A percentile compares a stretch with the other conserved stretches of the same genome.
These are phyloP conservation scores for Eimeria sp. DNA, from an alignment of 169 alveolate genomes.

Conservation along the genomic window DNA sequence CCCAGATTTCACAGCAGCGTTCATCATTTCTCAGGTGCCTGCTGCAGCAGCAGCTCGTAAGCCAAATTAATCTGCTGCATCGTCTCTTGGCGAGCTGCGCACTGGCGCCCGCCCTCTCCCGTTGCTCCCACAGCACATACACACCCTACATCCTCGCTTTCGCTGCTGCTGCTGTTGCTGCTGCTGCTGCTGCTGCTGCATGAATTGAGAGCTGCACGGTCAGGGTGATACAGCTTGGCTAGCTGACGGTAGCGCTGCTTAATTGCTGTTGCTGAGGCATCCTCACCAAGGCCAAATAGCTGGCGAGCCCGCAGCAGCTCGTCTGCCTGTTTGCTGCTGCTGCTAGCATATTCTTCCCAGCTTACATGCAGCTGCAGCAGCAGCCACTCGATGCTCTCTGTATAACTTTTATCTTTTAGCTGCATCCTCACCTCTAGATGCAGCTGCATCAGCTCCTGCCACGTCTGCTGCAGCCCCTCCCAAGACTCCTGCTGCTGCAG, in stretches of 20 bases:
- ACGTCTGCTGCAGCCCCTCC: conserved; percentile 12
- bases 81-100: background rate
- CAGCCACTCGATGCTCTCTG: conserved; percentile 10
- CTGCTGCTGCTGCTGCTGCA: conserved; percentile 31
- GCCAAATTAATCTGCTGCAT: conserved; percentile 63
- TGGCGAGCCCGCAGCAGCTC: background rate
- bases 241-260: conserved; percentile 33
- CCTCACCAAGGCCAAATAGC: background rate
- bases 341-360: conserved; percentile 9
- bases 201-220: background rate
- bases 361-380: conserved; percentile 23
- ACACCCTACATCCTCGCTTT: background rate
- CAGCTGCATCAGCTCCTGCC: background rate
- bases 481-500: conserved; percentile 12
- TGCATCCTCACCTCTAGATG: background rate
- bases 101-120: background rate
- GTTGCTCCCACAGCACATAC: background rate
- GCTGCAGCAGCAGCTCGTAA: conserved; percentile 64
- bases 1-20: background rate
- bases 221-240: conserved; percentile 47
- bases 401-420: background rate
- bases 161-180: background rate
- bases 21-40: conserved; percentile 9
- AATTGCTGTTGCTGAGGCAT: conserved; percentile 18
- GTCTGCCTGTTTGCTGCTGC: background rate